Percentiles rank a stretch among this genome's conserved stretches.
Evolutionary conservation across 179 eudicot genomes (phyloP).

Genomic region (Carnegiea gigantea): DNA sequence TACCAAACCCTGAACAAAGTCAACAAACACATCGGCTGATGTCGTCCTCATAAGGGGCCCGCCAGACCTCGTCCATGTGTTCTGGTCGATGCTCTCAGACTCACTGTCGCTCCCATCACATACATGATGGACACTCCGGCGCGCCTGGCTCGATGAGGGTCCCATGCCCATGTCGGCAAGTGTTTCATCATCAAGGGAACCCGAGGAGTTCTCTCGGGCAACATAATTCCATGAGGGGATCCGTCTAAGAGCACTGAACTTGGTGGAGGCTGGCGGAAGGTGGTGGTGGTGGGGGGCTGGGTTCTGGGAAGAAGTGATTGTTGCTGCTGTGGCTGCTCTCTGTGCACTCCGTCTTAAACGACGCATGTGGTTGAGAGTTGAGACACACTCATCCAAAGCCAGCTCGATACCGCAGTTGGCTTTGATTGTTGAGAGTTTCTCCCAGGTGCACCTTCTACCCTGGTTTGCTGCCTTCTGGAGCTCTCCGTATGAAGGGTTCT

Average conservation of each 20-base stretch:
- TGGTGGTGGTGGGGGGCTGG: constrained; percentile 27
- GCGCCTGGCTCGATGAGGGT: constrained; percentile 30
- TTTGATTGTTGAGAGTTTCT: constrained; percentile 94
- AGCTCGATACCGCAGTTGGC: constrained; percentile 94
- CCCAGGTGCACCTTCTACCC: constrained; percentile 97
- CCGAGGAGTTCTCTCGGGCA: constrained; percentile 87
- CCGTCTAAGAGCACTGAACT: constrained; percentile 68
- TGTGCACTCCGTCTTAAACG: constrained; percentile 74
- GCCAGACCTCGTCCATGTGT: constrained; percentile 87
- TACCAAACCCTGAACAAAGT: constrained; percentile 69
- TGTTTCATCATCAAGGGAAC: constrained; percentile 76
- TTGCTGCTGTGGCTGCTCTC: constrained; percentile 36
- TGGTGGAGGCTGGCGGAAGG: constrained; percentile 27
- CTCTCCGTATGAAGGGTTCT: constrained; percentile 79
- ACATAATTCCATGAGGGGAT: constrained; percentile 96
- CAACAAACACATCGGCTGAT: constrained; percentile 64
- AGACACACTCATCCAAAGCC: constrained; percentile 85
- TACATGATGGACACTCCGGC: constrained; percentile 31
- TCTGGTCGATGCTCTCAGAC: constrained; percentile 53
- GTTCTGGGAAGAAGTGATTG: constrained; percentile 27
- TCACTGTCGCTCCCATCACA: constrained; percentile 91
- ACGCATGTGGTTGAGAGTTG: constrained; percentile 92
- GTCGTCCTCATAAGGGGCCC: constrained; percentile 98
- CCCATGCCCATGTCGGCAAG: constrained; percentile 51
- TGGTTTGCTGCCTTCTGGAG: constrained; percentile 97